These are phyloP conservation scores for Colletotrichum godetiae DNA, from an alignment of 2,329 filamentous ascomycete genomes.

Conservation along the genomic window DNA sequence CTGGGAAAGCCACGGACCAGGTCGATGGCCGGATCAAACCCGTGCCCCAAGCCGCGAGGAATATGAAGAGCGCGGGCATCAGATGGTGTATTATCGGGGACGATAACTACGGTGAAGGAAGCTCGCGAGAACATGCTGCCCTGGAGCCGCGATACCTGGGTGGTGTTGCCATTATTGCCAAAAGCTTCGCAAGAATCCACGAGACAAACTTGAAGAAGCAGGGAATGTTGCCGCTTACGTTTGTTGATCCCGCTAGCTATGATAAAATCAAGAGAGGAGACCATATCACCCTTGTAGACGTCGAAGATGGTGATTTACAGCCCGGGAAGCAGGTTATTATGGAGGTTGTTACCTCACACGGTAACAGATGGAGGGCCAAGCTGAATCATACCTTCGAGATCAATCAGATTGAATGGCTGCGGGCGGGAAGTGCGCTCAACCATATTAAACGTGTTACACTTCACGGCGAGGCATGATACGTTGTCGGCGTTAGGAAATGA, in stretches of 20 bases:
- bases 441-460: conserved; percentile 39
- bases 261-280: conserved; percentile 67
- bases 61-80: conserved; percentile 37
- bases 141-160: conserved; percentile 87
- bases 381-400: conserved; percentile 47
- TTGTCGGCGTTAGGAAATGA: neutral
- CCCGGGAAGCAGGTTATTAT: conserved; percentile 44
- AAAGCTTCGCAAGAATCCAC: conserved; percentile 89
- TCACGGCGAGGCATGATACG: neutral
- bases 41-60: conserved; percentile 43
- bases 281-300: conserved; percentile 9
- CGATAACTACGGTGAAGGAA: conserved; percentile 82
- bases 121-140: conserved; percentile 87
- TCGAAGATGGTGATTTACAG: conserved; percentile 37
- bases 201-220: conserved; percentile 96
- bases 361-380: conserved; percentile 41
- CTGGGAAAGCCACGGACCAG: conserved; percentile 43
- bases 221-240: conserved; percentile 66
- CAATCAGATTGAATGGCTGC: conserved; percentile 46
- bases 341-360: conserved; percentile 41
- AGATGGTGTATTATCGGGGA: conserved; percentile 49
- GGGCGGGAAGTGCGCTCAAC: conserved; percentile 49
- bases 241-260: conserved; percentile 79
- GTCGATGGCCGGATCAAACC: conserved; percentile 34
- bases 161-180: conserved; percentile 83